Base-by-base conservation (phyloP, 192 early-diverging fungal genomes). In the Coemansia sp. region DNA sequence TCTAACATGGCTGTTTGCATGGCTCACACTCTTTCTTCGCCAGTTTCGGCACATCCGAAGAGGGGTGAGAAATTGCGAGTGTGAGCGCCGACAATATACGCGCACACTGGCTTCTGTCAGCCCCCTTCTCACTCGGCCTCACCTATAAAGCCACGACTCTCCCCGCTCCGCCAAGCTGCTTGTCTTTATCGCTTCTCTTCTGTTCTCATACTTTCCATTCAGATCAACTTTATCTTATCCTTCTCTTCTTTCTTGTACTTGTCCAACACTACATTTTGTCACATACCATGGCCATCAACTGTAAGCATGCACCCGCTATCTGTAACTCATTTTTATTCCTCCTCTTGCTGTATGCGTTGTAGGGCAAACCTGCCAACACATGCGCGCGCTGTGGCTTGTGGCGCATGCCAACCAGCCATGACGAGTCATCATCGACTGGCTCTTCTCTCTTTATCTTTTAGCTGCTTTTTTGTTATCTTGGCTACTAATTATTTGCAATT, bases 221-320 rank as follows among this genome's bases (percentile, higher is more conserved):
- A 21, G 29, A 66, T 48, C 27, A 14, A 32, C 39, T 5, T 37
- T 63, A 32, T 44, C 53, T 31, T 17, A 14, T 25, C 11, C 23
- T 25, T 19, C 9, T 19, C n/a, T 21, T 15, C 10, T 42, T 39
- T 42, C 29, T 23, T 25, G 36, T 64, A 48, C 29, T 58, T 34
- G 14, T 58, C 55, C 5, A 32, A 32, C 55, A 32, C 55, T 34
- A 17, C 55, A 8, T n/a, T 63, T 41, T 63, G 38, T 63, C 62
- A 44, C 23, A 50, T 50, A 50, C 29, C 15, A 64, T 48, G 42
- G 45, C 25, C 45, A 58, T 58, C 55, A 58, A 32, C 55, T 58
- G 55, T 58, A 58, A 58, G 55, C 5, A 57, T 36, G 36, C 36
- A 36, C 9, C 15, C 11, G 37, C 66, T 58, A 38, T n/a, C 21